Conservation (phyloP, 2,329 filamentous ascomycete genomes). For the Ploettnerulaceae sp. region DNA sequence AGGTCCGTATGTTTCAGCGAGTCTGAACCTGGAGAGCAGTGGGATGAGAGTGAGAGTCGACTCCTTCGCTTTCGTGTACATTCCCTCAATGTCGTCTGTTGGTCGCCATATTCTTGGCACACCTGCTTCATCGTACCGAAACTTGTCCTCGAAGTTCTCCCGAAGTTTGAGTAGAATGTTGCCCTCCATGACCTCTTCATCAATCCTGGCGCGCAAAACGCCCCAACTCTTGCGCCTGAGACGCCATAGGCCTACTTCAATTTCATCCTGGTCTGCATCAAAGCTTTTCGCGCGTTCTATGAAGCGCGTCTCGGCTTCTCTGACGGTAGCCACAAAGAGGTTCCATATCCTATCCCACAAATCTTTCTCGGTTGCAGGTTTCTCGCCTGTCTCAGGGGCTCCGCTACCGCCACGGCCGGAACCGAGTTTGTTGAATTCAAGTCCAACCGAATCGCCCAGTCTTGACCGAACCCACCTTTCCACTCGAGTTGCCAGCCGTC, state of each 20-base stretch:
- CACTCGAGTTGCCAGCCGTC: constrained; percentile 80
- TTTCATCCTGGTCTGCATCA: constrained; percentile 85
- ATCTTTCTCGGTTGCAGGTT: constrained; percentile 69
- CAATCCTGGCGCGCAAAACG: constrained; percentile 81
- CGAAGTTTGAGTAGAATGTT: constrained; percentile 92
- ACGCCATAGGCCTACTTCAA: constrained; percentile 88
- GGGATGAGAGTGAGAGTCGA: constrained; percentile 89
- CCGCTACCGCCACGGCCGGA: constrained; percentile 79
- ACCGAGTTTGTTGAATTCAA: constrained; percentile 95
- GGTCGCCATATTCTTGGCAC: constrained; percentile 96
- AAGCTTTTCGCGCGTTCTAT: constrained; percentile 87
- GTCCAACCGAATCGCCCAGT: constrained; percentile 77
- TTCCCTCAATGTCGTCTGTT: constrained; percentile 91
- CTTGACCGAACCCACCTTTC: constrained; percentile 92
- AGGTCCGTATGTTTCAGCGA: constrained; percentile 66
- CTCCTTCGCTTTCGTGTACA: constrained; percentile 88
- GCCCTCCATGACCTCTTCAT: constrained; percentile 97
- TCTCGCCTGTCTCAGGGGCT: constrained; percentile 72
- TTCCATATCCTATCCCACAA: constrained; percentile 96
- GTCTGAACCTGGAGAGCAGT: constrained; percentile 76
- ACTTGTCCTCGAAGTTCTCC: constrained; percentile 99
- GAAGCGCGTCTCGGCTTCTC: constrained; percentile 81
- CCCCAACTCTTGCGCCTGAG: constrained; percentile 92
- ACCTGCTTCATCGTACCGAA: constrained; percentile 92
- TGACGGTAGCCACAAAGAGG: constrained; percentile 75